Evolutionary conservation across 176 grass and related monocot genomes (phyloP).

Genomic region (Alloteropsis semialata): DNA sequence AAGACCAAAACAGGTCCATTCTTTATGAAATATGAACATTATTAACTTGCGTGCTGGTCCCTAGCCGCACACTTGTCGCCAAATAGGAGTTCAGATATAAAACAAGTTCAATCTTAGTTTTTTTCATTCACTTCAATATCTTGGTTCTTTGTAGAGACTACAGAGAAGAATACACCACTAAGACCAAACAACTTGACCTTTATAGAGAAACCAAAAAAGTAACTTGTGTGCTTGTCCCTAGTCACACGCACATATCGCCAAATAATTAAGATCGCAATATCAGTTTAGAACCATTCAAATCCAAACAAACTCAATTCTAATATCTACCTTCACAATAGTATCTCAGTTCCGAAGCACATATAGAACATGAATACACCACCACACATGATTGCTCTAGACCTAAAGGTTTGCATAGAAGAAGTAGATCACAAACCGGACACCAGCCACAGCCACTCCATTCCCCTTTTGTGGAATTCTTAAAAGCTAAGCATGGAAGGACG

Average conservation of each 20-base stretch:
- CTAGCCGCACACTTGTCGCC: not conserved
- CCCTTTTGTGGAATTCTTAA: conserved; percentile 4
- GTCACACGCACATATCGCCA: not conserved
- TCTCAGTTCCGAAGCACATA: not conserved
- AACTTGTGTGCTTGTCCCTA: not conserved
- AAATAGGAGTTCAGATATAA: not conserved
- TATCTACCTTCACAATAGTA: not conserved
- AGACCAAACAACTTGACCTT: not conserved
- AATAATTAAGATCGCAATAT: not conserved
- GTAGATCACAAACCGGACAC: not conserved
- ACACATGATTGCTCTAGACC: not conserved
- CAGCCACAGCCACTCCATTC: not conserved
- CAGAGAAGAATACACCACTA: not conserved
- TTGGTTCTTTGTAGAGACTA: not conserved
- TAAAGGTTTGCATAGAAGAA: not conserved
- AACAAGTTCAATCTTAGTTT: not conserved
- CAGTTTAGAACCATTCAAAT: not conserved
- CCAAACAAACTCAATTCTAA: not conserved
- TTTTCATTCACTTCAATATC: not conserved
- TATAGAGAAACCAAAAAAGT: not conserved
- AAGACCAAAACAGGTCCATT: not conserved
- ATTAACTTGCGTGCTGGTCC: not conserved
- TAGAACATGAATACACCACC: not conserved
- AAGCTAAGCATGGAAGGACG: conserved; percentile 27
- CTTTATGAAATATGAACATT: not conserved